Evolutionary conservation across 1,284 basidiomycete species (phyloP).

Genomic region (Rhizoctonia solani): DNA sequence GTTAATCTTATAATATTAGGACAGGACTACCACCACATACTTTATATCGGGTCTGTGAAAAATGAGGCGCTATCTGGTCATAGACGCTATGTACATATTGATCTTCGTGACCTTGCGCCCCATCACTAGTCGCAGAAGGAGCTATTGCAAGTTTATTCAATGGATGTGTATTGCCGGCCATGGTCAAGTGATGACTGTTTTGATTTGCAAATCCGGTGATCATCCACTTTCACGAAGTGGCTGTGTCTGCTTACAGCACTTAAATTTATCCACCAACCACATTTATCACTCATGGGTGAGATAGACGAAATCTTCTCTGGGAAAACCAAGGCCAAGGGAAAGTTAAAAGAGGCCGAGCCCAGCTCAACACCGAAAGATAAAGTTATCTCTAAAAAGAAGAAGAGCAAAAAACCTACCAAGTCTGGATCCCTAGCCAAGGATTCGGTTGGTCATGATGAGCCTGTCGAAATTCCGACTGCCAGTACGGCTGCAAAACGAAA

Average conservation of each 20-base stretch:
- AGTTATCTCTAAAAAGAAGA: slow-evolving; percentile 47
- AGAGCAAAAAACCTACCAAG: slow-evolving; percentile 44
- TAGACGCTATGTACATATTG: slow-evolving; percentile 84
- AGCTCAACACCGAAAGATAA: slow-evolving; percentile 41
- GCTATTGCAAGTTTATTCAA: slow-evolving; percentile 26
- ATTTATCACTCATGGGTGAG: slow-evolving; percentile 48
- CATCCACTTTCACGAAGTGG: background rate
- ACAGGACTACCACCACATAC: slow-evolving; percentile 48
- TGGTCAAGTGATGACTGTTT: background rate
- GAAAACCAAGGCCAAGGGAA: slow-evolving; percentile 45
- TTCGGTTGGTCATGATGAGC: background rate
- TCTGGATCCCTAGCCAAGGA: slow-evolving; percentile 21
- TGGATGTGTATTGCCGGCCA: slow-evolving; percentile 4
- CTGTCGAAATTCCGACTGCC: slow-evolving; percentile 18
- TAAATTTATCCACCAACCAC: background rate
- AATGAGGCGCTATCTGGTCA: slow-evolving; percentile 89
- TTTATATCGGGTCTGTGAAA: slow-evolving; percentile 93
- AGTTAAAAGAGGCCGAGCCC: slow-evolving; percentile 14
- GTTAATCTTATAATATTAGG: slow-evolving; percentile 34
- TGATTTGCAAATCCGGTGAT: background rate
- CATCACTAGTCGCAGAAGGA: background rate
- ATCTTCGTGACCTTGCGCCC: slow-evolving; percentile 55
- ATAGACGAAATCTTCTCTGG: slow-evolving; percentile 77
- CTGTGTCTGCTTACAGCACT: background rate
- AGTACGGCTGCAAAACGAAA: slow-evolving; percentile 48